Evolutionary conservation across 805 yeast genomes (phyloP).

Genomic region (Aciculoconidium aculeatum): DNA sequence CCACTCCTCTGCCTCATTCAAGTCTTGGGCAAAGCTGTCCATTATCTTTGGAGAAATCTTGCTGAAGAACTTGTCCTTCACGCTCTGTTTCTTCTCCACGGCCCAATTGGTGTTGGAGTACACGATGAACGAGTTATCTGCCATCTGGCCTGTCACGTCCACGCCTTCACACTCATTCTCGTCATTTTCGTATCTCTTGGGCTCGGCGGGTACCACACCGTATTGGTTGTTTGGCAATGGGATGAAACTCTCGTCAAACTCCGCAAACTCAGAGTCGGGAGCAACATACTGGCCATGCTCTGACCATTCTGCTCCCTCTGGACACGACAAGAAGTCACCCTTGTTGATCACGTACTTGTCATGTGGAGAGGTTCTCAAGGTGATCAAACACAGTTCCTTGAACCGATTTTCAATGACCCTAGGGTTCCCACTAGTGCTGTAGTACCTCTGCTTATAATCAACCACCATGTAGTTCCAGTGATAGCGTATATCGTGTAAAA

Average conservation of each 20-base stretch:
- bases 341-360: conserved; percentile 24
- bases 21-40: too few relatives aligned
- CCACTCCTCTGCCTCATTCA: too few relatives aligned
- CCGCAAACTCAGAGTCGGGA: neutral
- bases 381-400: conserved; percentile 25
- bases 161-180: too few relatives aligned
- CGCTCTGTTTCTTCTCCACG: too few relatives aligned
- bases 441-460: conserved; percentile 32
- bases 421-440: conserved; percentile 32
- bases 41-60: too few relatives aligned
- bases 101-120: too few relatives aligned
- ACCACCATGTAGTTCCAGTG: conserved; percentile 27
- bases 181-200: too few relatives aligned
- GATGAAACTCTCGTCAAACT: conserved; percentile 1
- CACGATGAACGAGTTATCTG: too few relatives aligned
- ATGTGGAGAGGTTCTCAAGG: conserved; percentile 33
- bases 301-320: neutral
- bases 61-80: too few relatives aligned
- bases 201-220: too few relatives aligned
- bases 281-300: neutral
- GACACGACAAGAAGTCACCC: conserved; percentile 26
- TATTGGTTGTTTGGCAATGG: conserved; percentile 1
- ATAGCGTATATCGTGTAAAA: conserved; percentile 23
- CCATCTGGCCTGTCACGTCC: too few relatives aligned
- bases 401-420: conserved; percentile 32